Base-by-base conservation (phyloP, 192 early-diverging fungal species). In the Funneliformis mosseae region DNA sequence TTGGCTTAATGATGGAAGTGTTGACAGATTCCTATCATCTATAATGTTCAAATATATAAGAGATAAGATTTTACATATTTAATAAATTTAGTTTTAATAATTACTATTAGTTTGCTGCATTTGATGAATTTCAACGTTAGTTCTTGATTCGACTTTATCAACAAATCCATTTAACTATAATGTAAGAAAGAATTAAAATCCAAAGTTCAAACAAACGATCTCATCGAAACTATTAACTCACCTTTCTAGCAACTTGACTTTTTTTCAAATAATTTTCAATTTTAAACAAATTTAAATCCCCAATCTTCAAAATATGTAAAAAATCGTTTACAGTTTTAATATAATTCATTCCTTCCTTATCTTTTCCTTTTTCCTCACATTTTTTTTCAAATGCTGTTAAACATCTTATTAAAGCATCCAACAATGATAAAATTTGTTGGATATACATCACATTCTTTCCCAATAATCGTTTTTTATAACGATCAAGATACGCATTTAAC, bases 211-310 rank as follows among this genome's bases (percentile, higher is more conserved):
- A 50, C 5, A 43, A 5, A 43, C 42, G 3, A 41, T 21, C n/a
- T n/a, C n/a, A 3, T 41, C 28, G 0, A 46, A 7, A 18, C 6
- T 6, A 50, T 55, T 50, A 27, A 23, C 82, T 78, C 8, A 91
- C 79, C 83, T 94, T 94, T 27, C 89, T 83, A 25, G 92, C 92
- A 12, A 97, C 83, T 42, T 90, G 85, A 72, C 93, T 95, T 4
- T 86, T 86, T 33, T 89, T 81, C 76, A 97, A 73, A 71, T 93
- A 97, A 7, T 82, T 77, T 64, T 90, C 85, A 0, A 95, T 85
- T 81, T 94, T 95, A 85, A 93, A 96, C 41, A 96, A 83, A 79
- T 96, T 97, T 64, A 97, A 88, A 79, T 96, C 89, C 66, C 96
- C 95, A 39, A 95, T 91, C 16, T 86, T 84, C 9, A 91, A 84